Conservation (phyloP, 768 basidiomycete genomes). For the Auriscalpium vulgare region DNA sequence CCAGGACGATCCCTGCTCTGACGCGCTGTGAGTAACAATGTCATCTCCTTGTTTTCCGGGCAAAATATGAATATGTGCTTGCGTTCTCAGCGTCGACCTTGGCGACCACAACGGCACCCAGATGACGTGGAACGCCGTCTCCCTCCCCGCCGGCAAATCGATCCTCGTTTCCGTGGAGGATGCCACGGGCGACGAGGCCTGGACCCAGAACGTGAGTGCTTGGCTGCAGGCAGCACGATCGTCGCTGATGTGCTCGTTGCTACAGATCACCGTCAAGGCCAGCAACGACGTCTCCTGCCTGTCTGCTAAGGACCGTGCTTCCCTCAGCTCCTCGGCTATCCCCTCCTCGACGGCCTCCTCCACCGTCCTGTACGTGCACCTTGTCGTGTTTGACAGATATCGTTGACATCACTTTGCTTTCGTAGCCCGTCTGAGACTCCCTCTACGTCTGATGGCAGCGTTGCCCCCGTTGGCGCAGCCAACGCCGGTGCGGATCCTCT, state of each 20-base stretch:
- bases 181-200: slow-evolving; percentile 47
- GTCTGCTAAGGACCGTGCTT: slow-evolving; percentile 7
- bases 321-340: neutral
- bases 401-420: no score
- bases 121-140: slow-evolving; percentile 38
- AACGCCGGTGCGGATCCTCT: neutral
- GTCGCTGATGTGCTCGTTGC: neutral
- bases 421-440: no score
- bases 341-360: neutral
- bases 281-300: slow-evolving; percentile 35
- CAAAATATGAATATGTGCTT: slow-evolving; percentile 1
- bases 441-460: neutral
- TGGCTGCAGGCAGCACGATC: neutral
- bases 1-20: slow-evolving; percentile 48
- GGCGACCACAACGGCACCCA: slow-evolving; percentile 37
- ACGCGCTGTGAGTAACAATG: slow-evolving; percentile 41
- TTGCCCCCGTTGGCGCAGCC: neutral
- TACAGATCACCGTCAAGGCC: slow-evolving; percentile 28
- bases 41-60: neutral
- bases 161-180: slow-evolving; percentile 51
- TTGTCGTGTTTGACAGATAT: no score
- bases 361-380: neutral
- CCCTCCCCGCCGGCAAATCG: slow-evolving; percentile 38
- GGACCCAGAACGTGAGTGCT: slow-evolving; percentile 52
- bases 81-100: slow-evolving; percentile 43